These are phyloP conservation scores for Verticillium zaregamsianum DNA, from an alignment of 2,329 filamentous ascomycete species.

Conservation along the genomic window DNA sequence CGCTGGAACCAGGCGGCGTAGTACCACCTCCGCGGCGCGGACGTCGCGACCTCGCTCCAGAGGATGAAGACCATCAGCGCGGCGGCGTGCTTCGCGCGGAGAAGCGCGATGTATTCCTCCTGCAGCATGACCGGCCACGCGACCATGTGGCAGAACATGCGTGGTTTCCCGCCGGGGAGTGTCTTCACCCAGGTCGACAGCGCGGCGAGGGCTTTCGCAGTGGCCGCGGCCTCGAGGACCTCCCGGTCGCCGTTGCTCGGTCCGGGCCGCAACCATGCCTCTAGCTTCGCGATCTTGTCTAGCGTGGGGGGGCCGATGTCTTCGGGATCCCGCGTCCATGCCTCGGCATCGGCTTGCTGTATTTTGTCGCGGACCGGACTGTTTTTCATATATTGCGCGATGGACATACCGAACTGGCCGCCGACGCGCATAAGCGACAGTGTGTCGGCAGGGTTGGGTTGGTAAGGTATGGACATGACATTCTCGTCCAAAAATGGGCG, in stretches of 20 bases:
- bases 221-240: neutral
- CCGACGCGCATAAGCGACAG: conserved; percentile 9
- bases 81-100: conserved; percentile 6
- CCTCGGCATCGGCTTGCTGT: conserved; percentile 6
- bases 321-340: conserved; percentile 3
- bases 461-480: conserved; percentile 6
- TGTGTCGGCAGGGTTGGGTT: conserved; percentile 8
- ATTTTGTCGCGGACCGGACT: conserved; percentile 10
- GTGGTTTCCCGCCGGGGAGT: conserved; percentile 7
- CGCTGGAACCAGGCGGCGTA: conserved; percentile 8
- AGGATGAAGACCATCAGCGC: conserved; percentile 10
- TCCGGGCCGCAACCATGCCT: neutral
- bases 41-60: conserved; percentile 10
- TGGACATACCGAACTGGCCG: conserved; percentile 9
- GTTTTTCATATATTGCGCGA: conserved; percentile 7
- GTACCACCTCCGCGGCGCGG: conserved; percentile 9
- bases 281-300: conserved; percentile 7
- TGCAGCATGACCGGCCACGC: conserved; percentile 10
- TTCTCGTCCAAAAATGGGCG: conserved; percentile 11
- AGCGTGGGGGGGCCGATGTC: conserved; percentile 3
- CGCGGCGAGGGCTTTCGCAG: conserved; percentile 5
- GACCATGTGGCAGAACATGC: conserved; percentile 14
- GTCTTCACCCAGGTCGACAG: conserved; percentile 7
- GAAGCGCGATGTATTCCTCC: conserved; percentile 8
- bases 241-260: neutral